These are phyloP conservation scores for Coemansia sp. DNA, from an alignment of 192 early-diverging fungal species.

Conservation along the genomic window DNA sequence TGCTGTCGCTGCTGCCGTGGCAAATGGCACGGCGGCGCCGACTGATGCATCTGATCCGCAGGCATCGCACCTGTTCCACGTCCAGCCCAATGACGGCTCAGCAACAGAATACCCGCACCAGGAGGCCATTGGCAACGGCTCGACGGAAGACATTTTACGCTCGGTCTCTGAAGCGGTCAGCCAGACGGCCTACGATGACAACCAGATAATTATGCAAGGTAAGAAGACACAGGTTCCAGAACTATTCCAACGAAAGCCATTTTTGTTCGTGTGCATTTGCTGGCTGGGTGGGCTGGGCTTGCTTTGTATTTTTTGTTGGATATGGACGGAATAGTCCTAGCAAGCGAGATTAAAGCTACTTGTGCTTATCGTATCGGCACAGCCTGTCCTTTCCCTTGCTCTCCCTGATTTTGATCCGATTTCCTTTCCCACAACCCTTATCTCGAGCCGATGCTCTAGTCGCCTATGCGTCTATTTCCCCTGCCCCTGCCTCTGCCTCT, in stretches of 20 bases:
- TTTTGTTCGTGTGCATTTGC: neutral
- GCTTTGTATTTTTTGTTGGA: neutral
- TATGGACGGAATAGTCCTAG: no score
- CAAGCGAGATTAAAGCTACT: no score
- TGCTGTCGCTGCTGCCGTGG: conserved; percentile 22
- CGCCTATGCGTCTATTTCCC: neutral
- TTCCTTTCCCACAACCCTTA: conserved; percentile 6
- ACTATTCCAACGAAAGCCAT: neutral
- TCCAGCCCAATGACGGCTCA: conserved; percentile 26
- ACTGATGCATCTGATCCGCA: conserved; percentile 17
- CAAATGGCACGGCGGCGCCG: conserved; percentile 12
- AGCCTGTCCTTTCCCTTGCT: no score
- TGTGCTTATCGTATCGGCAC: no score
- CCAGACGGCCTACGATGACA: conserved; percentile 27
- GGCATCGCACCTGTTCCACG: conserved; percentile 26
- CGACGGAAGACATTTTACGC: conserved; percentile 29
- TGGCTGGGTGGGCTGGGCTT: no score
- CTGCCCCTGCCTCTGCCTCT: neutral
- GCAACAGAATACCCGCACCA: conserved; percentile 14
- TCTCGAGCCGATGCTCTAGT: neutral
- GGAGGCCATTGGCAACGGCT: conserved; percentile 16
- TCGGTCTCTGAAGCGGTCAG: conserved; percentile 28
- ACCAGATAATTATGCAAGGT: conserved; percentile 46
- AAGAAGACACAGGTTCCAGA: conserved; percentile 1
- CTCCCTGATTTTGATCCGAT: no score